Conservation (phyloP, 2,329 filamentous ascomycete species). For the Colletotrichum eleusines region DNA sequence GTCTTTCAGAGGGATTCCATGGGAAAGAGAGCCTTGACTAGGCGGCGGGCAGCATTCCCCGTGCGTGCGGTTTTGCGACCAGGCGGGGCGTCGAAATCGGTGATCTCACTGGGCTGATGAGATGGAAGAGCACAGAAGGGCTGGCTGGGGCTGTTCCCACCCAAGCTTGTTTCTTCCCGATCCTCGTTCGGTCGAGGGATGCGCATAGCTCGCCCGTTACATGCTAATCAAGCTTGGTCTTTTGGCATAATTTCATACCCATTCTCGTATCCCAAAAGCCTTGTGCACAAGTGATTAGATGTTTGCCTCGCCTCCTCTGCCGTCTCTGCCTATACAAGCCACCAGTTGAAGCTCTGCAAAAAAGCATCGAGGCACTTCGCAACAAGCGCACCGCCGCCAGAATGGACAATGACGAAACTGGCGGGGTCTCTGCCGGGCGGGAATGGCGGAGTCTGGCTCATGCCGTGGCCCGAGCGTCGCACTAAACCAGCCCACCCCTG, state of each 20-base stretch:
- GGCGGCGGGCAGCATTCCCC: conserved; percentile 14
- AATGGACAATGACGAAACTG: conserved; percentile 40
- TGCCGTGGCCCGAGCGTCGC: conserved; percentile 32
- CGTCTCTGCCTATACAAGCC: background rate
- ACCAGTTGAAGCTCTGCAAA: background rate
- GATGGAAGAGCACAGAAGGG: conserved; percentile 40
- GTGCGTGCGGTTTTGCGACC: conserved; percentile 19
- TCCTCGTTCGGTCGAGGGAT: background rate
- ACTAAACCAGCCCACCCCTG: conserved; percentile 13
- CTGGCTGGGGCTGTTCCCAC: conserved; percentile 21
- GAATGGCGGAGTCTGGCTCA: conserved; percentile 40
- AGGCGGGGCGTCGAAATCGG: conserved; percentile 38
- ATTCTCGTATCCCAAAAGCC: background rate
- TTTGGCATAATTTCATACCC: too few species aligned
- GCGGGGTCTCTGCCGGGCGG: conserved; percentile 37
- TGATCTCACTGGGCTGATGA: conserved; percentile 37
- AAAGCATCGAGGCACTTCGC: conserved; percentile 16
- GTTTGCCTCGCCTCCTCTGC: background rate
- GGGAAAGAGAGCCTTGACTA: conserved; percentile 33
- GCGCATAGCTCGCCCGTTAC: background rate
- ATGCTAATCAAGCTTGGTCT: background rate
- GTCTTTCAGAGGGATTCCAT: conserved; percentile 23
- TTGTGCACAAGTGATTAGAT: background rate
- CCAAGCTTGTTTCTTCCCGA: conserved; percentile 4
- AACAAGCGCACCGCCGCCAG: conserved; percentile 1